Base-by-base conservation (phyloP, 805 yeast genomes). In the Citeromyces nyonsensis region DNA sequence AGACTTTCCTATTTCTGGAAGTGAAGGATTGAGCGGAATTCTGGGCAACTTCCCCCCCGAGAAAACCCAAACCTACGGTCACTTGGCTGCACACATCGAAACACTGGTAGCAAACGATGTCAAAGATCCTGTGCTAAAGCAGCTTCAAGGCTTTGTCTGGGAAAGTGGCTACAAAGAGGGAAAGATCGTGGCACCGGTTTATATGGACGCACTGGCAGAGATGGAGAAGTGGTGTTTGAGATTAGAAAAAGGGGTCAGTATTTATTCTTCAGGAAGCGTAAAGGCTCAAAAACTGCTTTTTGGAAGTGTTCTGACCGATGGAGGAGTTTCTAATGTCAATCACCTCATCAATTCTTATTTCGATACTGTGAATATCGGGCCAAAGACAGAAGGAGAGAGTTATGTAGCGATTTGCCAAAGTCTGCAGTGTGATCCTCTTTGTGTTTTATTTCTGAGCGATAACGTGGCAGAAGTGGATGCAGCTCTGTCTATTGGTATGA, bases 261-360 rank as follows among this genome's bases (percentile, higher is more conserved):
- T 86, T 12, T 86, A 86, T 54, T 84, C 95, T 0, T 80, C 94
- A 18, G 97, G 97, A 1, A 76, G 91, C 28, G 72, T 86, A 15
- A 68, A 73, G 37, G 96, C 96, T 1, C 97, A 86, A 44, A 78
- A 75, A 43, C 56, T 86, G 38, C 54, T 86, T 36, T 83, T 86
- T 46, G 63, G 62, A 0, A 67, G 80, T 47, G 86, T 80, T 7
- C 56, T 56, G 33, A 53, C 56, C 4, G 52, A 52, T 7, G 49
- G 44, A 6, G 33, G 33, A 4, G 20, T 31, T 9, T 15, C 36
- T 4, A 81, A 80, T 49, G 49, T 83, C 44, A 78, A 69, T 28
- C 49, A 52, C 1, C 48, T 50, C 14, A 47, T 86, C 13, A 37
- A 56, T 5, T 93, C 78, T 10, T 86, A 84, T 54, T 86, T 72